Percentiles rank a stretch among this genome's conserved stretches.
phyloP scores from a whole-genome alignment of 441 rosid genomes.

The Syzygium syzygioides region DNA sequence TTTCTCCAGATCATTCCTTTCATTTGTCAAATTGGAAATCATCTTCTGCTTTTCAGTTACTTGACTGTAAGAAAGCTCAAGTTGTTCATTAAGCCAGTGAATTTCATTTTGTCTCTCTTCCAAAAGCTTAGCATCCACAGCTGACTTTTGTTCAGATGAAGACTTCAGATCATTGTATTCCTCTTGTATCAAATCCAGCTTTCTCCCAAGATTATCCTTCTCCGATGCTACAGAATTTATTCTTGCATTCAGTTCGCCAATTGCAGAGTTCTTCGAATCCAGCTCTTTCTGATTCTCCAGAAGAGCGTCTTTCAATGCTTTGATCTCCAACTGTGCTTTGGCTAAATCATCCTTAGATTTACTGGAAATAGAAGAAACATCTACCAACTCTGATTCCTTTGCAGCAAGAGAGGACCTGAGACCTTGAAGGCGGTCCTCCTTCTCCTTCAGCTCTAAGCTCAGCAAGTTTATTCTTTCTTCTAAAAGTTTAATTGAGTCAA shows the following conservation, averaged over 20 bases:
- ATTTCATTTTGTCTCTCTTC: conserved; percentile 45
- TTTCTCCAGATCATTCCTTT: conserved; percentile 47
- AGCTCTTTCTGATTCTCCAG: conserved; percentile 32
- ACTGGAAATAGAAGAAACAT: conserved; percentile 30
- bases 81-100: conserved; percentile 39
- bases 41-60: conserved; percentile 26
- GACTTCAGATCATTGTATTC: conserved; percentile 48
- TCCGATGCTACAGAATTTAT: conserved; percentile 40
- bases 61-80: conserved; percentile 36
- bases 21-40: conserved; percentile 39
- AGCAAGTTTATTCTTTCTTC: conserved; percentile 53
- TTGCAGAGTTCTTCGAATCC: conserved; percentile 37
- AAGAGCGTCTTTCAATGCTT: conserved; percentile 38
- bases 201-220: conserved; percentile 42
- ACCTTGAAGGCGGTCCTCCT: conserved; percentile 38
- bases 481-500: conserved; percentile 36
- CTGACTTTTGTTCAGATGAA: conserved; percentile 53
- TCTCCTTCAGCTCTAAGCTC: conserved; percentile 55
- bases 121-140: conserved; percentile 41
- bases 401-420: conserved; percentile 38
- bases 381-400: conserved; percentile 53
- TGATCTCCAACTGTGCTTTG: conserved; percentile 40
- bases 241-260: conserved; percentile 47
- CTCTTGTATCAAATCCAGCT: conserved; percentile 35
- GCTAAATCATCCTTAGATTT: conserved; percentile 46